phyloP scores from a whole-genome alignment of 2,329 filamentous ascomycete genomes.

The Colletotrichum orbiculare region DNA sequence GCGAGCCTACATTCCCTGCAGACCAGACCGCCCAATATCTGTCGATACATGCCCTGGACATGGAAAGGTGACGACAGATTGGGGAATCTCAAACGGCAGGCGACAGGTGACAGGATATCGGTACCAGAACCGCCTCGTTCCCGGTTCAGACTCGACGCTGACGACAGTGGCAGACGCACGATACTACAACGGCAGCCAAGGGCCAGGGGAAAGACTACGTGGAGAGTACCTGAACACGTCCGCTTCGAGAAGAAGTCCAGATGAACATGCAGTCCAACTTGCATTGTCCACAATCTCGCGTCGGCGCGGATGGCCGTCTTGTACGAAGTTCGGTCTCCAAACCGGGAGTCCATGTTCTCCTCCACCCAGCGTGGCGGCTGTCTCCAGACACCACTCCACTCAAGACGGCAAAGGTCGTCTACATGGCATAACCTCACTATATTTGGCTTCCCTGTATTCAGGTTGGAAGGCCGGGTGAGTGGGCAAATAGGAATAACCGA shows the following conservation, averaged over 20 bases:
- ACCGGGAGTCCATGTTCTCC: background rate
- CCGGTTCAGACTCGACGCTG: background rate
- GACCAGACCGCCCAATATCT: constrained; percentile 2
- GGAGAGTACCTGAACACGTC: background rate
- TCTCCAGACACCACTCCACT: no score
- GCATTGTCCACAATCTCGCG: constrained; percentile 1
- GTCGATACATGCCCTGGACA: background rate
- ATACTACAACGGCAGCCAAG: background rate
- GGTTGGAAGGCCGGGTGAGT: background rate
- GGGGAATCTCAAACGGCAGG: constrained; percentile 2
- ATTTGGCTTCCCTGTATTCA: no score
- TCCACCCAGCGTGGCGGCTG: no score
- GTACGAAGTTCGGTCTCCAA: background rate
- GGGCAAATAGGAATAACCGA: constrained; percentile 2
- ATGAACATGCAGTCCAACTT: background rate
- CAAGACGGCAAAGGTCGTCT: no score
- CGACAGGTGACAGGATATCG: constrained; percentile 18
- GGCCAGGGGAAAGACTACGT: background rate
- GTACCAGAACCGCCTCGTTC: constrained; percentile 7
- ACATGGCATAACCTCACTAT: no score
- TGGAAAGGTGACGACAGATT: background rate
- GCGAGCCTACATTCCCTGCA: no score
- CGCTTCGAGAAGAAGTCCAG: constrained; percentile 7
- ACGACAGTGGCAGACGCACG: constrained; percentile 21
- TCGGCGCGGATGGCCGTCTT: background rate